Evolutionary conservation across 2,329 filamentous ascomycete species (phyloP).

Genomic region (Cryoendolithus antarcticus): DNA sequence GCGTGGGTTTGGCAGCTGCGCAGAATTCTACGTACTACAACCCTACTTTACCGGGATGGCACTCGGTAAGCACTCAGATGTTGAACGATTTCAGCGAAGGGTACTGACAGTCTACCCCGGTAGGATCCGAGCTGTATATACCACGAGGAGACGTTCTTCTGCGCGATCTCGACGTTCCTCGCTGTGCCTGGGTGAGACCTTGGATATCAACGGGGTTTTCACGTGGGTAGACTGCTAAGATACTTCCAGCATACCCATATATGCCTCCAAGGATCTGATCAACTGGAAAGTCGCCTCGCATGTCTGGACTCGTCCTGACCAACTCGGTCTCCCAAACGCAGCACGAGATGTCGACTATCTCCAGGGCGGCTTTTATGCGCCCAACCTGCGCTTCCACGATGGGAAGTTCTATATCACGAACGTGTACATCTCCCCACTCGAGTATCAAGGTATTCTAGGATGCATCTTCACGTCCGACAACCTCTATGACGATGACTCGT

Average conservation of each 20-base stretch:
- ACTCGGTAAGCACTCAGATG: slow-evolving; percentile 15
- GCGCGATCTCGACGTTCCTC: slow-evolving; percentile 34
- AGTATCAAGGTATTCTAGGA: slow-evolving; percentile 23
- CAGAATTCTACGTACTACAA: slow-evolving; percentile 22
- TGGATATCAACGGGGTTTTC: too few species aligned
- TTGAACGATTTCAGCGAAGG: too few species aligned
- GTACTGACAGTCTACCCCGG: too few species aligned
- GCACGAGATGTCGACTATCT: slow-evolving; percentile 21
- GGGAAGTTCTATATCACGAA: slow-evolving; percentile 27
- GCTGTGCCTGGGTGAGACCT: slow-evolving; percentile 27
- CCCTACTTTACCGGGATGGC: slow-evolving; percentile 35
- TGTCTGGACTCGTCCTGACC: slow-evolving; percentile 23
- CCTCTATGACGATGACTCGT: slow-evolving; percentile 31
- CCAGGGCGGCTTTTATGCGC: slow-evolving; percentile 30
- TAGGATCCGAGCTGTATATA: slow-evolving; percentile 32
- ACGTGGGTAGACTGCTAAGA: too few species aligned
- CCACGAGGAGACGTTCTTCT: slow-evolving; percentile 32
- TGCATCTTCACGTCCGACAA: slow-evolving; percentile 35
- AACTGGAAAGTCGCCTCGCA: slow-evolving; percentile 28
- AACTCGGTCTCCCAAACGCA: slow-evolving; percentile 21
- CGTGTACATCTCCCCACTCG: slow-evolving; percentile 11
- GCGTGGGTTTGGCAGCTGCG: too few species aligned
- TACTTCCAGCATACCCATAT: slow-evolving; percentile 25
- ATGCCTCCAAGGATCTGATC: slow-evolving; percentile 32
- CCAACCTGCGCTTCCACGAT: slow-evolving; percentile 28